Evolutionary conservation across 2,329 filamentous ascomycete genomes (phyloP), one percentile per base, ranked within the genome.

Genomic region (Fusarium setosum): DNA sequence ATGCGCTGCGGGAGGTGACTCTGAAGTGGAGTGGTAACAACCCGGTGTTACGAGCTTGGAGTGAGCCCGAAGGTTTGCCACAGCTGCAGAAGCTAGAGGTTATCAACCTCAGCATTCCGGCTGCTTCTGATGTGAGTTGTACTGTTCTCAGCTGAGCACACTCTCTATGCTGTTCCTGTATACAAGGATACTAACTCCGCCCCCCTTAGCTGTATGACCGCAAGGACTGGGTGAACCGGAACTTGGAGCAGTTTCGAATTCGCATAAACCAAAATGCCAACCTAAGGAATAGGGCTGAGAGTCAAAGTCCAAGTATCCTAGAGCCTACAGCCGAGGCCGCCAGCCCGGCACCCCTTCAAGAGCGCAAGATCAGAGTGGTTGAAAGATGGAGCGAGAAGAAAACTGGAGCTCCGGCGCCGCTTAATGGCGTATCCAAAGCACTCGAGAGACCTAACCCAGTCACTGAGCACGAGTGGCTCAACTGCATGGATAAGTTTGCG

Each of bases 21-120:
- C 18, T 57, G 0, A n/a, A 41, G 6, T 57, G 55, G 55, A 57
- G 60, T 5, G 60, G 60, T 4, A 63, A 48, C 7, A 63, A 59
- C 10, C 50, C 56, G 5, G 31, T 63, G 4, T n/a, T 63, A 13
- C 20, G 60, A 3, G 60, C 45, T 13, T 63, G 60, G 60, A 61
- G 60, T 10, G 60, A 63, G 18, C 17, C 38, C 6, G 60, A 57
- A 20, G 60, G 56, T 0, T 13, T 63, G 17, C 57, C 60, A 1
- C 32, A 12, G 12, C 8, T 63, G 4, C 24, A 42, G 4, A 42
- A 21, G 6, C 35, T 63, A 1, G 45, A 44, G 17, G 37, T 6
- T 4, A 51, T 63, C 9, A 42, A 60, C 13, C 12, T 60, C 5
- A 18, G 23, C 32, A 49, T n/a, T 3, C 52, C 52, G 18, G 9